Evolutionary conservation across 768 basidiomycete species (phyloP), one percentile per base, ranked within the genome.

Genomic region (Rhodotorula diobovata): DNA sequence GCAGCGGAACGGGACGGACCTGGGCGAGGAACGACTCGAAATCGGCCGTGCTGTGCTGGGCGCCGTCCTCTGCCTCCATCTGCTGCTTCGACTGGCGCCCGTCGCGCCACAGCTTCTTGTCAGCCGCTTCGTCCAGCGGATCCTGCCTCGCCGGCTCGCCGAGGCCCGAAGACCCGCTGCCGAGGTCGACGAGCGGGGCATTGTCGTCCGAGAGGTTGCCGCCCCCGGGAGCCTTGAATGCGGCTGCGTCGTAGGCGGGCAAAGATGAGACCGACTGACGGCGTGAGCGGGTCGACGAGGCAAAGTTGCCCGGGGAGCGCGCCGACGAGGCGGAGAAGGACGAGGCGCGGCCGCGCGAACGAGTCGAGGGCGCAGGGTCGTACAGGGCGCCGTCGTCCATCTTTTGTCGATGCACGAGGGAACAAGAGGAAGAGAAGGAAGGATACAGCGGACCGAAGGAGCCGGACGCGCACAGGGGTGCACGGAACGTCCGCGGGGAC

Each of bases 21-120:
- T 69, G 72, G 0, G 68, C 72, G 45, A 74, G 56, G 58, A 70
- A 70, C 1, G 39, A 2, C 43, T 74, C 73, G 53, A 70, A 65
- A 41, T 67, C 63, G 12, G 16, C 28, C 32, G 68, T 65, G 46
- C n/a, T 35, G 4, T 37, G 8, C 20, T 39, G 25, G 16, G 41
- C n/a, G 4, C 54, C 54, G 18, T 65, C 10, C 5, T 61, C 46
- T 32, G 35, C 54, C 58, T 57, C 14, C 25, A 61, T 37, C 46
- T 57, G 60, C 54, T 28, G n/a, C 51, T 61, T 67, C n/a, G 63
- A 61, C 57, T 66, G 69, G n/a, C 68, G 46, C 2, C 63, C 73
- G 34, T 67, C 68, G 2, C 73, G 30, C 61, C 51, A n/a, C 14
- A 37, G 11, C 23, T 41, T 55, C 2, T 48, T 28, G 43, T 74